Conservation (phyloP, 441 rosid genomes). For the Pelargonium fulgidum region DNA sequence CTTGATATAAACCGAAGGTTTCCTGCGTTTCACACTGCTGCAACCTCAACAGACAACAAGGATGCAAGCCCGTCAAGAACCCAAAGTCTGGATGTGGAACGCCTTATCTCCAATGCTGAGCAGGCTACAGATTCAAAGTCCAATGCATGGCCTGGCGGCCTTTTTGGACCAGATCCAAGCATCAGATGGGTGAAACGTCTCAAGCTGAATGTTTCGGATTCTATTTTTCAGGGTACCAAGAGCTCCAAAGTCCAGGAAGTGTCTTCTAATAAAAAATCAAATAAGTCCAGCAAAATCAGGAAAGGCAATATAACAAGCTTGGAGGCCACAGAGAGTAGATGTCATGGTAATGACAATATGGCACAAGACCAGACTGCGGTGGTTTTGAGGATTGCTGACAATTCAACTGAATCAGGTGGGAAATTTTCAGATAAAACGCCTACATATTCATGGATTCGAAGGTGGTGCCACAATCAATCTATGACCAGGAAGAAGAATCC, state of each 20-base stretch:
- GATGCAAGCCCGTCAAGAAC: slow-evolving; percentile 69
- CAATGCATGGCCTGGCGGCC: slow-evolving; percentile 23
- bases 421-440: slow-evolving; percentile 34
- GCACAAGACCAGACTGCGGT: slow-evolving; percentile 21
- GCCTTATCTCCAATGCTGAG: slow-evolving; percentile 35
- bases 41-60: slow-evolving; percentile 33
- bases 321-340: slow-evolving; percentile 25
- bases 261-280: slow-evolving; percentile 34
- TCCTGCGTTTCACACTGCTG: slow-evolving; percentile 30
- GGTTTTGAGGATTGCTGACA: slow-evolving; percentile 23
- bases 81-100: slow-evolving; percentile 60
- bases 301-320: slow-evolving; percentile 29
- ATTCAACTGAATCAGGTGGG: slow-evolving; percentile 25
- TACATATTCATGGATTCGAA: slow-evolving; percentile 59
- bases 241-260: slow-evolving; percentile 37
- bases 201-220: slow-evolving; percentile 35
- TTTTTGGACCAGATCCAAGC: slow-evolving; percentile 36
- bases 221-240: slow-evolving; percentile 40
- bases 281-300: slow-evolving; percentile 32
- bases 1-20: slow-evolving; percentile 52
- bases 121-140: slow-evolving; percentile 35
- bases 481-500: slow-evolving; percentile 25
- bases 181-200: slow-evolving; percentile 88
- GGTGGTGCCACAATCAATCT: slow-evolving; percentile 51
- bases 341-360: slow-evolving; percentile 25